Evolutionary conservation across 116 monocot species (phyloP).

Genomic region (Zostera marina): DNA sequence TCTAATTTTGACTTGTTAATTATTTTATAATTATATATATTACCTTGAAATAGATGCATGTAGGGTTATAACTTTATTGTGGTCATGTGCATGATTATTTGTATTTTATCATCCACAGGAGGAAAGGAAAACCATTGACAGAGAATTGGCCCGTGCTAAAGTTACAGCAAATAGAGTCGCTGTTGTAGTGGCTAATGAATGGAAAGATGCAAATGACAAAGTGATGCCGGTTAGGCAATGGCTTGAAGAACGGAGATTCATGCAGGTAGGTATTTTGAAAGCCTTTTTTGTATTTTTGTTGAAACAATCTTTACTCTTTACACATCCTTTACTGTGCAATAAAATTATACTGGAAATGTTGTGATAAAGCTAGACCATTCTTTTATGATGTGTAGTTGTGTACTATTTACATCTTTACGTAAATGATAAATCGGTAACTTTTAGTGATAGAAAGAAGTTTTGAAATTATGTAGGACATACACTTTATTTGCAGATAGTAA

Average conservation of each 20-base stretch:
- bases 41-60: not conserved
- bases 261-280: constrained; percentile 18
- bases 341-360: too few relatives aligned
- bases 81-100: not conserved
- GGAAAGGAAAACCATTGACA: constrained; percentile 81
- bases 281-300: not conserved
- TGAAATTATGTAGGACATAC: too few relatives aligned
- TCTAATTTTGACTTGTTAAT: not conserved
- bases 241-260: constrained; percentile 76
- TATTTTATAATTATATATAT: not conserved
- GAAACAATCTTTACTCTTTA: not conserved
- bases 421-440: too few relatives aligned
- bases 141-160: constrained; percentile 83
- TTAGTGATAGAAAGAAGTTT: too few relatives aligned
- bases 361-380: too few relatives aligned
- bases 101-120: constrained; percentile 24
- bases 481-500: too few relatives aligned
- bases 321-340: not conserved
- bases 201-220: constrained; percentile 96
- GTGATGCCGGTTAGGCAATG: constrained; percentile 95
- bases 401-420: too few relatives aligned
- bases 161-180: constrained; percentile 90
- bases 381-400: too few relatives aligned
- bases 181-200: constrained; percentile 92
- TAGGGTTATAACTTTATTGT: not conserved